A percentile compares a stretch with the other conserved stretches of the same genome.
phyloP scores from a whole-genome alignment of 129 eudicot genomes.

The Artemisia annua region DNA sequence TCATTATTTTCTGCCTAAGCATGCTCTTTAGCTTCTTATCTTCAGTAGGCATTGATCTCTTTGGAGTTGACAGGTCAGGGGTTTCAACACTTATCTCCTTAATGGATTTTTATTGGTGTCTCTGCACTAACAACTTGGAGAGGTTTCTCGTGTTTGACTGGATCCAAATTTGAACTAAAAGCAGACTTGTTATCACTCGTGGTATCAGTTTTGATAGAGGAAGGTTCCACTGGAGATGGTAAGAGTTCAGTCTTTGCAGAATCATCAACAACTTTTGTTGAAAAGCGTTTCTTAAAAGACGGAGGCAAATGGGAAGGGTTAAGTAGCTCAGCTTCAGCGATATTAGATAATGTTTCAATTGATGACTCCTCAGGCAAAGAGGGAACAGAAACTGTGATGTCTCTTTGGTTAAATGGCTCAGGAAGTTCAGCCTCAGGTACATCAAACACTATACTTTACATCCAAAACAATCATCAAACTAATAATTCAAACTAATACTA shows the following conservation, averaged over 20 bases:
- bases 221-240: conserved; percentile 13
- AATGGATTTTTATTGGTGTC: conserved; percentile 53
- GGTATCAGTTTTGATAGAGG: conserved; percentile 23
- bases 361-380: conserved; percentile 21
- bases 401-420: conserved; percentile 45
- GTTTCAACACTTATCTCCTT: conserved; percentile 42
- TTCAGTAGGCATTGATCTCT: conserved; percentile 56
- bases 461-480: no score
- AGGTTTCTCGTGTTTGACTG: conserved; percentile 8
- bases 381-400: conserved; percentile 13
- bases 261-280: conserved; percentile 29
- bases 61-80: conserved; percentile 67
- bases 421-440: conserved; percentile 79
- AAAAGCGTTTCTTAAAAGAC: conserved; percentile 44
- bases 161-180: conserved; percentile 26
- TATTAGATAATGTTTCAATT: conserved; percentile 5
- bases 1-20: conserved; percentile 27
- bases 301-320: conserved; percentile 50
- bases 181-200: conserved; percentile 24
- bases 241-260: conserved; percentile 28
- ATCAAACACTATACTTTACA: no score
- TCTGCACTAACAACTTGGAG: conserved; percentile 24
- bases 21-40: conserved; percentile 46
- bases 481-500: no score
- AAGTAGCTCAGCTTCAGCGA: conserved; percentile 31